These are phyloP conservation scores for Hemileccinum impolitum DNA, from an alignment of 768 basidiomycete genomes.

Conservation along the genomic window DNA sequence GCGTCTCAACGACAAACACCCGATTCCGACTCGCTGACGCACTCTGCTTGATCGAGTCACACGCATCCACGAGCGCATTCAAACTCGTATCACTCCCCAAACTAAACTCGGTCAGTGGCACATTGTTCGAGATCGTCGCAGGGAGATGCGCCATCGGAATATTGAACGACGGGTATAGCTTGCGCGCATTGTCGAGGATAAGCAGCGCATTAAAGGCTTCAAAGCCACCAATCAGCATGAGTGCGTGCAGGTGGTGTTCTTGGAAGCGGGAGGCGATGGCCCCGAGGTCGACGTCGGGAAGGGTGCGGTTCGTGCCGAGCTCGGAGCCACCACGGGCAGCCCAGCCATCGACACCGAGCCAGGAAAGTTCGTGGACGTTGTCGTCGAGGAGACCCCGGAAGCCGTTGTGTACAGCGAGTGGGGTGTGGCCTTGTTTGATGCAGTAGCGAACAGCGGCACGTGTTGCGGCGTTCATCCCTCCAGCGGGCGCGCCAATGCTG, in stretches of 20 bases:
- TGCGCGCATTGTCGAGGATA: constrained; percentile 75
- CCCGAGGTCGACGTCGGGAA: constrained; percentile 86
- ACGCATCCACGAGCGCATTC: constrained; percentile 96
- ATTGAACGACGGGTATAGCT: constrained; percentile 86
- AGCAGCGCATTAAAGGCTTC: constrained; percentile 85
- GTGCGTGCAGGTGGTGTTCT: constrained; percentile 68
- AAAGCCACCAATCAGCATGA: constrained; percentile 94
- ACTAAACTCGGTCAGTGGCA: constrained; percentile 95
- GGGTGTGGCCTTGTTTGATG: constrained; percentile 84
- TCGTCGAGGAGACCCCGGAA: constrained; percentile 94
- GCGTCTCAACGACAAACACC: constrained; percentile 97
- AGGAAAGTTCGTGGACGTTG: constrained; percentile 79
- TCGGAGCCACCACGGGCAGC: constrained; percentile 95
- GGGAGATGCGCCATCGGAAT: constrained; percentile 96
- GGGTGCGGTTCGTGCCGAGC: constrained; percentile 90
- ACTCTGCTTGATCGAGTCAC: constrained; percentile 98
- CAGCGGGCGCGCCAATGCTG: constrained; percentile 95
- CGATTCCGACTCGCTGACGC: constrained; percentile 94
- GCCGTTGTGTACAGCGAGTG: constrained; percentile 93
- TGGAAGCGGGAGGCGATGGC: constrained; percentile 91
- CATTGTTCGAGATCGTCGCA: constrained; percentile 97
- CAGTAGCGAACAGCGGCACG: constrained; percentile 94
- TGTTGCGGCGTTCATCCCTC: constrained; percentile 98
- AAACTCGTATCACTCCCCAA: constrained; percentile 96
- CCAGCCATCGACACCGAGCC: constrained; percentile 98